Percentiles rank a stretch among this genome's conserved stretches.
Conservation (phyloP, 1,284 basidiomycete genomes). For the Pseudozyma flocculosa region DNA sequence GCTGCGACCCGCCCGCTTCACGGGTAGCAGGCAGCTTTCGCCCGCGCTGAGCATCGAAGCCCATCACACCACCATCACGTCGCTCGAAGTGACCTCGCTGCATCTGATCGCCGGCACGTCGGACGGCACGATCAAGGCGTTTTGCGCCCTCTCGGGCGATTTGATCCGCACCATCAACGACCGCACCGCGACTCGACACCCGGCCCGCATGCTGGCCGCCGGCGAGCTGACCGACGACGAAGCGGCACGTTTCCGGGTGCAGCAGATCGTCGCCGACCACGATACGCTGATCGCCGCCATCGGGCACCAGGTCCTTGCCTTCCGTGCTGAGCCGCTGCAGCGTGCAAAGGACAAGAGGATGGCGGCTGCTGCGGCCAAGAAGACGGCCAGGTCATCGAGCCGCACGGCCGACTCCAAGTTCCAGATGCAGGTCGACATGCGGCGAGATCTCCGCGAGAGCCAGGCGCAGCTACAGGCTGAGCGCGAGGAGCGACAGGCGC, state of each 20-base stretch:
- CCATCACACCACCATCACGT: constrained; percentile 46
- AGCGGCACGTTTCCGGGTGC: constrained; percentile 64
- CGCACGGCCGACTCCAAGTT: constrained; percentile 29
- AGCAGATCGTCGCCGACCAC: constrained; percentile 67
- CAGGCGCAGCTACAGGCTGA: constrained; percentile 62
- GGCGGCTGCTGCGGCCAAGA: constrained; percentile 13
- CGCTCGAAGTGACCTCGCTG: constrained; percentile 39
- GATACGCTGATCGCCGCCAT: constrained; percentile 69
- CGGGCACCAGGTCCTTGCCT: constrained; percentile 69
- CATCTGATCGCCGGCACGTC: constrained; percentile 55
- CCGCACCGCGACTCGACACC: constrained; percentile 56
- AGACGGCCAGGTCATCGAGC: constrained; percentile 12
- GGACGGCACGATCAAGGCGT: constrained; percentile 67
- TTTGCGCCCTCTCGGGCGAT: constrained; percentile 68
- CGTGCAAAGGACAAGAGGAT: constrained; percentile 11
- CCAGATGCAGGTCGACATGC: constrained; percentile 38
- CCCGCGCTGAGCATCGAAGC: constrained; percentile 46
- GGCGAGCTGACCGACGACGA: constrained; percentile 59
- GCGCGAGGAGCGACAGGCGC: constrained; percentile 68
- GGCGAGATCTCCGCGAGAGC: constrained; percentile 47
- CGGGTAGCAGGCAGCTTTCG: constrained; percentile 67
- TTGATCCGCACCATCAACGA: constrained; percentile 54
- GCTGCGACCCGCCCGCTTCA: constrained; percentile 66
- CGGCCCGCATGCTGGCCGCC: constrained; percentile 65
- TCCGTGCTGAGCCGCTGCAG: constrained; percentile 66